Conservation (phyloP, 768 basidiomycete genomes). For the Fistulinella prunicolor region DNA sequence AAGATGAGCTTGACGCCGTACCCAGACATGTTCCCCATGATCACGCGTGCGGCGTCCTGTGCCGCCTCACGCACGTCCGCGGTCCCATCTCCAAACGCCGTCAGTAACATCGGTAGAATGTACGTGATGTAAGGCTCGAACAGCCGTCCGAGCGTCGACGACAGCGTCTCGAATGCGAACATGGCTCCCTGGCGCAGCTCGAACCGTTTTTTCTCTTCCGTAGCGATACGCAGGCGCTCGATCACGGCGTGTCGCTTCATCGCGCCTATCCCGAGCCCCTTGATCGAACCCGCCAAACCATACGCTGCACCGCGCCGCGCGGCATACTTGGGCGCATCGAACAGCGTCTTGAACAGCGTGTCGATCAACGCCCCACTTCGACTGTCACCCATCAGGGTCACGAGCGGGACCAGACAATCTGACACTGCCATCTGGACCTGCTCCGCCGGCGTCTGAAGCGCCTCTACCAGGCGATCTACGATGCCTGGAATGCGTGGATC, state of each 20-base stretch:
- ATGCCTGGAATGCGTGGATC: conserved; percentile 79
- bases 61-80: conserved; percentile 92
- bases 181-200: conserved; percentile 90
- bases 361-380: conserved; percentile 58
- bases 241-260: conserved; percentile 86
- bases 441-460: conserved; percentile 91
- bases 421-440: conserved; percentile 96
- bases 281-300: conserved; percentile 88
- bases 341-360: conserved; percentile 70
- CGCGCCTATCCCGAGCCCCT: conserved; percentile 82
- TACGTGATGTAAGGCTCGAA: conserved; percentile 93
- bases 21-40: conserved; percentile 93
- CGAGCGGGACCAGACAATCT: conserved; percentile 89
- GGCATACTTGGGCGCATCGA: conserved; percentile 82
- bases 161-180: conserved; percentile 93
- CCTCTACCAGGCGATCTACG: conserved; percentile 81
- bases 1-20: conserved; percentile 96
- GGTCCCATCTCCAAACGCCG: conserved; percentile 82
- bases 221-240: conserved; percentile 62
- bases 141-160: conserved; percentile 77
- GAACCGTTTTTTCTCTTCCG: conserved; percentile 86
- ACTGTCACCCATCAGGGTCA: conserved; percentile 57
- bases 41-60: conserved; percentile 85
- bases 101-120: conserved; percentile 78
- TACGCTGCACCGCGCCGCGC: conserved; percentile 96